A percentile compares a stretch with the other conserved stretches of the same genome.
phyloP scores from a whole-genome alignment of 2,329 filamentous ascomycete species.

The Knufia fluminis region DNA sequence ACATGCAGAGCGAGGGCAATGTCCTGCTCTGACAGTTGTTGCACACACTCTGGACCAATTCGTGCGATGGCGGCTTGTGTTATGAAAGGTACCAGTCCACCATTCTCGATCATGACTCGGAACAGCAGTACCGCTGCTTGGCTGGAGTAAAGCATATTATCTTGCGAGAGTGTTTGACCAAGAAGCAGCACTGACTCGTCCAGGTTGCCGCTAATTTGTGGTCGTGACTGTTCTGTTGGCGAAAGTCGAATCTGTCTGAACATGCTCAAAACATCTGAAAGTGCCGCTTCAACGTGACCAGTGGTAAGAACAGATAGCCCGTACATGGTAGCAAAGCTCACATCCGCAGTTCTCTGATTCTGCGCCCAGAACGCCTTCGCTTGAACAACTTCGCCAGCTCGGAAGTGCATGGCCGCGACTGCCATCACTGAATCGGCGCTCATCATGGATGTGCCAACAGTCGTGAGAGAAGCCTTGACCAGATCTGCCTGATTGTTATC shows the following conservation, averaged over 20 bases:
- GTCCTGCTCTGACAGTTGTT: constrained; percentile 42
- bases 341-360: constrained; percentile 41
- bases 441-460: constrained; percentile 43
- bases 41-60: constrained; percentile 51
- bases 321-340: constrained; percentile 71
- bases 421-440: constrained; percentile 57
- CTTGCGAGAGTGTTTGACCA: constrained; percentile 47
- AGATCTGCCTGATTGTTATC: constrained; percentile 64
- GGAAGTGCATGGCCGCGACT: constrained; percentile 77
- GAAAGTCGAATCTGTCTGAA: constrained; percentile 69
- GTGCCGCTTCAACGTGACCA: constrained; percentile 71
- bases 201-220: constrained; percentile 59
- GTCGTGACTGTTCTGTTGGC: constrained; percentile 35
- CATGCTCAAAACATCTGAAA: constrained; percentile 73
- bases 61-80: constrained; percentile 53
- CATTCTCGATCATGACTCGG: constrained; percentile 58
- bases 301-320: constrained; percentile 77
- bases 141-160: constrained; percentile 42
- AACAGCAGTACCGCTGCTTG: constrained; percentile 51
- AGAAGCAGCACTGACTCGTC: constrained; percentile 74
- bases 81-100: constrained; percentile 50
- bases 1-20: constrained; percentile 54
- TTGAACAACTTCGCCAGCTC: constrained; percentile 65
- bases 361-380: constrained; percentile 68
- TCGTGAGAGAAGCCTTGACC: constrained; percentile 57